Percentiles rank a stretch among this genome's conserved stretches.
phyloP scores from a whole-genome alignment of 2,329 filamentous ascomycete genomes.

The Chrysoporthe puriensis region DNA sequence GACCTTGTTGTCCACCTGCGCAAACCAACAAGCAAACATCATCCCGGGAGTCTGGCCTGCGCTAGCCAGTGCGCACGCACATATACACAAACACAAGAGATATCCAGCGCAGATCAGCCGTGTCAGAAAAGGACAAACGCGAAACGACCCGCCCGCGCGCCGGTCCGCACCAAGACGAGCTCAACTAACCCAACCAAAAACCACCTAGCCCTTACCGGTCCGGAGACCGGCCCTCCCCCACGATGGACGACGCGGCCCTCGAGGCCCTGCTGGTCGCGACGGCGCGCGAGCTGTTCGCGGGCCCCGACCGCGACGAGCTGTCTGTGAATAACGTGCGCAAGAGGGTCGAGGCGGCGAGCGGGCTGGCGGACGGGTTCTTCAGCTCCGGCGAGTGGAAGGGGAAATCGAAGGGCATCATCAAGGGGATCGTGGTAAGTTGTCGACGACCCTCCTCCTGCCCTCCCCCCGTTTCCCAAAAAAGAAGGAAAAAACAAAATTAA shows the following conservation, averaged over 20 bases:
- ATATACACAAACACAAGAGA: too few species aligned
- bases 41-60: too few species aligned
- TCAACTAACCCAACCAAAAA: neutral
- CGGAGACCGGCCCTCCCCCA: neutral
- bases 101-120: too few species aligned
- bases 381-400: slow-evolving; percentile 56
- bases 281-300: slow-evolving; percentile 50
- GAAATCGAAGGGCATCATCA: slow-evolving; percentile 62
- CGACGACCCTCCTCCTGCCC: neutral
- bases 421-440: slow-evolving; percentile 54
- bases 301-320: slow-evolving; percentile 48
- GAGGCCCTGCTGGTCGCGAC: slow-evolving; percentile 51
- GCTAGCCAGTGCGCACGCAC: too few species aligned
- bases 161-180: neutral
- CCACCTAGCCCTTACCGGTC: neutral
- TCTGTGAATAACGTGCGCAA: slow-evolving; percentile 63
- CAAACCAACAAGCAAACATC: neutral
- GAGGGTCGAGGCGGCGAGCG: slow-evolving; percentile 52
- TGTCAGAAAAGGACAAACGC: too few species aligned
- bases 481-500: neutral
- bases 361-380: slow-evolving; percentile 57
- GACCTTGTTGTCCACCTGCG: neutral
- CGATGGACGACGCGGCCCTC: slow-evolving; percentile 39
- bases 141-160: too few species aligned
- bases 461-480: too few species aligned